These are phyloP conservation scores for Leishmania aethiopica DNA, from an alignment of 208 protist genomes.

Conservation along the genomic window DNA sequence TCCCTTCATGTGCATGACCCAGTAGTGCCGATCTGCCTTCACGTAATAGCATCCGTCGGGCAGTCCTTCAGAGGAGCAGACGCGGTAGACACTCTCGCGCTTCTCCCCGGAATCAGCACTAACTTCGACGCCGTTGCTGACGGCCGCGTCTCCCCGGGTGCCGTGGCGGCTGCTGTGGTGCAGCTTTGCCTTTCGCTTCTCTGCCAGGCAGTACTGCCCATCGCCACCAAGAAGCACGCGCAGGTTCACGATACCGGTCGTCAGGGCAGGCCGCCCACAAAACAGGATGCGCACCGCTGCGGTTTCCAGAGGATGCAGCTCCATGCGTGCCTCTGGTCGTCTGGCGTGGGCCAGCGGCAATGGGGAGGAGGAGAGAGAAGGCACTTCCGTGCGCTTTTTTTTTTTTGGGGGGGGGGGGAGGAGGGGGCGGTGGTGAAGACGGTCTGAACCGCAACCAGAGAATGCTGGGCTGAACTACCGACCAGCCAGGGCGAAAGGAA, in stretches of 20 bases:
- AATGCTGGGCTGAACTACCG: background rate
- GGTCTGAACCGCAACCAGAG: background rate
- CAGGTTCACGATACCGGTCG: conserved; percentile 71
- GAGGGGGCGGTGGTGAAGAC: background rate
- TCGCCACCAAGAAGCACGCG: conserved; percentile 47
- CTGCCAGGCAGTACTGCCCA: conserved; percentile 49
- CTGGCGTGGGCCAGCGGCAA: background rate
- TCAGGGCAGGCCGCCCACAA: conserved; percentile 54
- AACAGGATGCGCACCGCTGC: conserved; percentile 38
- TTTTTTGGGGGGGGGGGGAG: too few species aligned
- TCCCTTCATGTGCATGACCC: conserved; percentile 30
- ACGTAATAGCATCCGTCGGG: conserved; percentile 41
- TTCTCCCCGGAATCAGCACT: background rate
- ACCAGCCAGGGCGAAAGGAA: background rate
- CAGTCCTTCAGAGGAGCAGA: conserved; percentile 38
- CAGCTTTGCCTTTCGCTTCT: conserved; percentile 21
- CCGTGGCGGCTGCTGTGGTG: background rate
- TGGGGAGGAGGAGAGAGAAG: background rate
- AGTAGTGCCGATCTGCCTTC: conserved; percentile 45
- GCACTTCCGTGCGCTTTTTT: background rate
- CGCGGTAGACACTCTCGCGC: conserved; percentile 23
- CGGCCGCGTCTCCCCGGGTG: background rate
- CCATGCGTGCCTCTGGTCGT: background rate
- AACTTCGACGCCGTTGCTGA: background rate
- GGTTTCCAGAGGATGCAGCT: background rate